These are phyloP conservation scores for Scleromitrula shiraiana DNA, from an alignment of 2,329 filamentous ascomycete genomes.

Conservation along the genomic window DNA sequence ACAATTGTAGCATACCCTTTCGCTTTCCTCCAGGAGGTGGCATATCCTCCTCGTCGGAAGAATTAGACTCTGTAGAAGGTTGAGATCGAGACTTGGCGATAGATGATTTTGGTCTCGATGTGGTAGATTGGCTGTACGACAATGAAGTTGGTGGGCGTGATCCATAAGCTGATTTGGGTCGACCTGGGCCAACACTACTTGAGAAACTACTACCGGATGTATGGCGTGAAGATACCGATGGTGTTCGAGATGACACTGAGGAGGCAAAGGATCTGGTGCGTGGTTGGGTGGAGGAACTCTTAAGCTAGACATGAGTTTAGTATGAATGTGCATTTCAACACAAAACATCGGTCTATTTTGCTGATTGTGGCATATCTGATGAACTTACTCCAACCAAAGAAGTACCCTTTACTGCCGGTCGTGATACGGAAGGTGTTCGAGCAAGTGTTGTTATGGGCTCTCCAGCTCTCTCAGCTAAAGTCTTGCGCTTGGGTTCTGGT, in stretches of 20 bases:
- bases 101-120: constrained; percentile 36
- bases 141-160: constrained; percentile 44
- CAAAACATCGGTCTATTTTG: too few relatives aligned
- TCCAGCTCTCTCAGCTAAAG: constrained; percentile 45
- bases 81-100: constrained; percentile 34
- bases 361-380: not conserved
- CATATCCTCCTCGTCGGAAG: constrained; percentile 28
- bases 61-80: constrained; percentile 32
- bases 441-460: constrained; percentile 38
- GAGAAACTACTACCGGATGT: constrained; percentile 43
- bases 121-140: constrained; percentile 39
- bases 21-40: constrained; percentile 32
- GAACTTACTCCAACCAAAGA: constrained; percentile 22
- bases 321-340: too few relatives aligned
- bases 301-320: not conserved
- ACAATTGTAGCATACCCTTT: constrained; percentile 42
- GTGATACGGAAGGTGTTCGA: constrained; percentile 35
- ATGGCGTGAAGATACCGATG: constrained; percentile 35
- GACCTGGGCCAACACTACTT: constrained; percentile 48
- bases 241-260: constrained; percentile 33
- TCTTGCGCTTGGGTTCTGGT: constrained; percentile 53
- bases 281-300: not conserved
- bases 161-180: constrained; percentile 36
- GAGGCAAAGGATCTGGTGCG: constrained; percentile 32
- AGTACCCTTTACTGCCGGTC: constrained; percentile 29